Base-by-base conservation (phyloP, 2,329 filamentous ascomycete genomes). In the Arthroderma sp. region DNA sequence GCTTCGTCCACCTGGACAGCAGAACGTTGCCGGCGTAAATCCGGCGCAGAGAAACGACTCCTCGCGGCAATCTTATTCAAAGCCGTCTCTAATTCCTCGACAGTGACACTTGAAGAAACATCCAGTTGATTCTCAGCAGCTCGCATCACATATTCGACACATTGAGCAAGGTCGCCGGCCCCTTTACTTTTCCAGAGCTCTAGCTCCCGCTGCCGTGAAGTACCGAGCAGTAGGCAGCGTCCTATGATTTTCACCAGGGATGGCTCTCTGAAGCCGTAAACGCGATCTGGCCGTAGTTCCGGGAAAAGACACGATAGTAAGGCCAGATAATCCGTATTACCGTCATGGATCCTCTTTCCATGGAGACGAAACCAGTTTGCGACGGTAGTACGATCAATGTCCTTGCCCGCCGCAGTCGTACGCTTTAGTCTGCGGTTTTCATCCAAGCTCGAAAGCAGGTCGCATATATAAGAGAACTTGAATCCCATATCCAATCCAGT, bases 301-400 rank as follows among this genome's bases (percentile, higher is more conserved):
- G 90, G 88, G 0, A 94, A 79, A 0, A 96, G 71, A 2, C 85
- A 84, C 1, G 87, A 91, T 0, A 95, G 74, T 1, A 95, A 72
- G 1, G 87, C 85, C 1, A 81, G 73, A 1, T 77, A 74, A 64
- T 84, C 74, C 1, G 80, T 81, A 28, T 79, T 75, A 6, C 80
- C 72, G 0, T 77, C 74, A 65, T 84, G 73, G 15, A 95, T 77
- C 1, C 71, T 70, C 15, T 70, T 69, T 4, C 80, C 80, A 67
- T 95, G 80, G 1, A 75, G 72, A 13, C 68, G 67, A 69, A 94
- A 93, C 90, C 91, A 96, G 28, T 75, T 69, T 8, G 73, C 66
- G 37, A 88, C 76, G 4, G 70, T 71, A n/a, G 71, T 76, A 68
- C 63, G 73, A 68, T 63, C 72, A 62, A 61, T 68, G 58, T 68